Evolutionary conservation across 1,284 basidiomycete species (phyloP).

Genomic region (Melanopsichium pennsylvanicum): DNA sequence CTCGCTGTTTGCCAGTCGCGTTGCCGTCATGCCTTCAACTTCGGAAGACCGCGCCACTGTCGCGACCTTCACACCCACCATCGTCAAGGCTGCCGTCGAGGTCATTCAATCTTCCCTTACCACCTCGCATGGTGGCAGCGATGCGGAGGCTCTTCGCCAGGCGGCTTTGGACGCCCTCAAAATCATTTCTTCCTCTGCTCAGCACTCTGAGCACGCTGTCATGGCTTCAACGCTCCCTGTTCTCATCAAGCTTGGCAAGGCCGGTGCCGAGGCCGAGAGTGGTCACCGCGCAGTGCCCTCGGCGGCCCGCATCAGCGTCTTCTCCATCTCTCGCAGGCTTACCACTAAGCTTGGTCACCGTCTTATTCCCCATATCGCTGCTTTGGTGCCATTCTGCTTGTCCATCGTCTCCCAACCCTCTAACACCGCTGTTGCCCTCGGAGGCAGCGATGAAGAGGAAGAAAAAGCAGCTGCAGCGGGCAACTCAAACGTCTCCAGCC

Average conservation of each 20-base stretch:
- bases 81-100: conserved; percentile 39
- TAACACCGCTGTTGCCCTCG: conserved; percentile 1
- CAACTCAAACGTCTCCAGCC: conserved; percentile 29
- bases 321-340: conserved; percentile 47
- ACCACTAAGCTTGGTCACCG: conserved; percentile 56
- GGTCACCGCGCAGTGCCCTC: conserved; percentile 8
- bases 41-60: conserved; percentile 30
- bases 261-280: conserved; percentile 20
- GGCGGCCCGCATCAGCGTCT: conserved; percentile 39
- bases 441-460: conserved; percentile 9
- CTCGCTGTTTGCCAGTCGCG: conserved; percentile 44
- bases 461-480: conserved; percentile 1
- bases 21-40: conserved; percentile 27
- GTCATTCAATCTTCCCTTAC: conserved; percentile 26
- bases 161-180: conserved; percentile 50
- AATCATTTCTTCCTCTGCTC: conserved; percentile 26
- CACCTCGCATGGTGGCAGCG: conserved; percentile 13
- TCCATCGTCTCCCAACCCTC: conserved; percentile 13
- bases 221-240: conserved; percentile 43
- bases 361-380: conserved; percentile 59
- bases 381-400: conserved; percentile 47
- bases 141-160: conserved; percentile 26
- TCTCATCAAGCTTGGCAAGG: conserved; percentile 42
- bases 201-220: conserved; percentile 27
- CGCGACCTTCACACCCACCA: conserved; percentile 30